Evolutionary conservation across 2,329 filamentous ascomycete genomes (phyloP).

Genomic region (Neopestalotiopsis rosae): DNA sequence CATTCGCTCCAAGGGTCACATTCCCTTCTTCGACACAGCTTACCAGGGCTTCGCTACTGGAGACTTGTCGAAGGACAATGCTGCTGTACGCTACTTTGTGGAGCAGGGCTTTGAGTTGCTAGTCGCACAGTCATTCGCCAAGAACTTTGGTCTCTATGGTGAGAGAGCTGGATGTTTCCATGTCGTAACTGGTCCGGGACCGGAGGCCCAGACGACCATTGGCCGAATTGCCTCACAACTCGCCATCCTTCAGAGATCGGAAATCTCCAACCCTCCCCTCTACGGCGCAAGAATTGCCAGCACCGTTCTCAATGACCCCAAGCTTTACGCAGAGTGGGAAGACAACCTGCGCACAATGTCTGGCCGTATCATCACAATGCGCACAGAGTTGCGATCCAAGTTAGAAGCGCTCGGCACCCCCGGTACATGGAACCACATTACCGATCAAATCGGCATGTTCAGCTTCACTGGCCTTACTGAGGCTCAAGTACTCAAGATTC

Average conservation of each 20-base stretch:
- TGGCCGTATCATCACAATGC: conserved; percentile 93
- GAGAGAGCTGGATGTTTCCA: conserved; percentile 97
- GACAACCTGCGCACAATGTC: conserved; percentile 92
- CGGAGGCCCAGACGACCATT: conserved; percentile 67
- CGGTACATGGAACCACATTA: conserved; percentile 95
- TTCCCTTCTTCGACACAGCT: conserved; percentile 97
- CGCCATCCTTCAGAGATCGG: conserved; percentile 91
- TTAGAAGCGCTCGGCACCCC: conserved; percentile 87
- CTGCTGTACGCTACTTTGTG: conserved; percentile 93
- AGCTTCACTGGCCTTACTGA: conserved; percentile 85
- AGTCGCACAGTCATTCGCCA: conserved; percentile 93
- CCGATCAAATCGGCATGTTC: conserved; percentile 99
- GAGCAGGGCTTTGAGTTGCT: conserved; percentile 89
- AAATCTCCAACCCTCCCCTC: conserved; percentile 96
- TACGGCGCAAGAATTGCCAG: conserved; percentile 92
- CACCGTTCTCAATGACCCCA: conserved; percentile 80
- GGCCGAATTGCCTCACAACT: conserved; percentile 82
- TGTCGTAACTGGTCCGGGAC: conserved; percentile 76
- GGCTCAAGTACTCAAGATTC: conserved; percentile 73
- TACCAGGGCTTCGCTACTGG: conserved; percentile 99
- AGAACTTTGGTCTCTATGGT: conserved; percentile 97
- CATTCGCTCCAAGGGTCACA: conserved; percentile 79
- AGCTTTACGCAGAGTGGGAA: conserved; percentile 90
- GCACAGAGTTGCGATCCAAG: conserved; percentile 75
- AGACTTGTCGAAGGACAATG: conserved; percentile 82